Percentiles rank a stretch among this genome's conserved stretches.
Conservation (phyloP, 176 grass and related monocot genomes). For the Cocos nucifera region DNA sequence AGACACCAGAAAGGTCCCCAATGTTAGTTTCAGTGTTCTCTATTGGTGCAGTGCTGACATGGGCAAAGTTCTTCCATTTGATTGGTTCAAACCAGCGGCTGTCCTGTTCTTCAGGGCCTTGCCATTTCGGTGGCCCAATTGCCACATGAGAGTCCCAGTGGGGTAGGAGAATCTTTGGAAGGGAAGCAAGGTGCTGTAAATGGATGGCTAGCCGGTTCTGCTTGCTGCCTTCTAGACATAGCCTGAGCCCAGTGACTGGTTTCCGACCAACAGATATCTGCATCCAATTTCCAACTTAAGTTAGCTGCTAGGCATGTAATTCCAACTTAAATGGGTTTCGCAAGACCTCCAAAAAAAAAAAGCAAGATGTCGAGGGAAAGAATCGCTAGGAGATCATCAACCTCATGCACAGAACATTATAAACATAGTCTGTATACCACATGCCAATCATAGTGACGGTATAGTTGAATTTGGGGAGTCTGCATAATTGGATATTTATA, state of each 20-base stretch:
- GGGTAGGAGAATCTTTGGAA: constrained; percentile 88
- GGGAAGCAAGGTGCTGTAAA: constrained; percentile 74
- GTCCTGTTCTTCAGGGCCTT: constrained; percentile 95
- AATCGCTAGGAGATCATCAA: no score
- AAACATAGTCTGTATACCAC: no score
- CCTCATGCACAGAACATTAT: no score
- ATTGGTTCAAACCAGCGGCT: constrained; percentile 98
- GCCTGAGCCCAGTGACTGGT: constrained; percentile 71
- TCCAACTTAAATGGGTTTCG: no score
- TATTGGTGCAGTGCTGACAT: constrained; percentile 91
- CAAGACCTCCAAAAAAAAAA: background rate
- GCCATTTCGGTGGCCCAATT: constrained; percentile 95
- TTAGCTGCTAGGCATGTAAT: no score
- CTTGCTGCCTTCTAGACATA: constrained; percentile 77
- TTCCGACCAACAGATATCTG: constrained; percentile 94
- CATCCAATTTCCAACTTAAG: constrained; percentile 5
- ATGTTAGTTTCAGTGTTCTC: constrained; percentile 82
- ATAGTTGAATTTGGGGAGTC: no score
- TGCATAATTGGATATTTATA: no score
- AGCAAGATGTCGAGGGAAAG: background rate
- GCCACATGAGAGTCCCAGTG: constrained; percentile 90
- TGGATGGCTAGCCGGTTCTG: constrained; percentile 85
- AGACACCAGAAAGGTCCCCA: constrained; percentile 81
- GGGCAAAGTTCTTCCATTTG: constrained; percentile 95
- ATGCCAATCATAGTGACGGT: no score